Evolutionary conservation across 2,329 filamentous ascomycete species (phyloP), one percentile per base, ranked within the genome.

Genomic region (Paracamarosporium sp.): DNA sequence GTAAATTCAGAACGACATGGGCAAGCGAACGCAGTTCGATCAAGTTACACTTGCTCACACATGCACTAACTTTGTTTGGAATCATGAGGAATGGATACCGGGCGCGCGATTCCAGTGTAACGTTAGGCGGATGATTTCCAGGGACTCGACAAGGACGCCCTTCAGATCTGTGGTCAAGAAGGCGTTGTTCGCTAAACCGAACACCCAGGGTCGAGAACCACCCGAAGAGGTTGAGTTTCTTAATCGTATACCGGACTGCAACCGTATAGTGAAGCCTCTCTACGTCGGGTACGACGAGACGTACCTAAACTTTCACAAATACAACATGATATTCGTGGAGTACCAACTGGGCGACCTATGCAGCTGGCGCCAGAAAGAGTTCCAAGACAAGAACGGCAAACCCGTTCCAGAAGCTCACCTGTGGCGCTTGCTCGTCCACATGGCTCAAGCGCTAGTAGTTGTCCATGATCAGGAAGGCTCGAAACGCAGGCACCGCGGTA

Each of bases 401-500:
- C 59, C 60, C 6, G 60, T 74, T 4, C 65, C 69, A 5, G 71
- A 74, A 47, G 60, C 57, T 13, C 62, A 56, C 41, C 67, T 74
- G 17, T 73, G 70, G 70, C 61, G 69, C 1, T 66, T 68, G 40
- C 68, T 72, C 24, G 41, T 70, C 15, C 68, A 72, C 38, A 70
- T 72, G 53, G 47, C 57, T 9, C 69, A 74, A 50, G 69, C 67
- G 11, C 53, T 73, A 20, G 66, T 65, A 0, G 67, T 72, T 47
- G 50, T 73, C 31, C 69, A 72, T n/a, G 57, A 62, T 22, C 44
- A 53, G 2, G 43, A 62, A 5, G 61, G 65, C 9, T 56, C 62
- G n/a, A 24, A 46, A 1, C 33, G 20, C 1, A 53, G 52, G 13
- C n/a, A 47, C 15, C 55, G 57, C 2, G 15, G 45, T 0, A 22